Evolutionary conservation across 495 filamentous ascomycete genomes (phyloP).

Genomic region (Tuber brumale): DNA sequence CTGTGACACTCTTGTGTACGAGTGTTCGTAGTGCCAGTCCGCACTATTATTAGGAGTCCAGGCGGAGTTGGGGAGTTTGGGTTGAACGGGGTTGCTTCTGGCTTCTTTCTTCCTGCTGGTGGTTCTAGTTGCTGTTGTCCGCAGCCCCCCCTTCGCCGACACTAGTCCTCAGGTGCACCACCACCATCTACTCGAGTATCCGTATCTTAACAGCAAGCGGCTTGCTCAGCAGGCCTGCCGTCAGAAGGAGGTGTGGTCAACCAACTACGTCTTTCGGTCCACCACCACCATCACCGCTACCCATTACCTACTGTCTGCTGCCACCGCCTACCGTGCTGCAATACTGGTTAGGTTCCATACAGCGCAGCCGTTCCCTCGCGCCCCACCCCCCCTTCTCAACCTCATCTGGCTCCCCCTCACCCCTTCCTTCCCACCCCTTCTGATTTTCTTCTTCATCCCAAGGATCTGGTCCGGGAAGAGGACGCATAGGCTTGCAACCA

Average conservation of each 20-base stretch:
- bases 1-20: background rate
- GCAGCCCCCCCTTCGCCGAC: slow-evolving; percentile 21
- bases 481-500: slow-evolving; percentile 35
- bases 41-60: background rate
- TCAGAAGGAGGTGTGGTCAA: slow-evolving; percentile 12
- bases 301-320: background rate
- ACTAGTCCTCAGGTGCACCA: slow-evolving; percentile 14
- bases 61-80: background rate
- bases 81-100: background rate
- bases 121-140: slow-evolving; percentile 25
- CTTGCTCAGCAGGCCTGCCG: slow-evolving; percentile 29
- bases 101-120: slow-evolving; percentile 25
- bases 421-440: background rate
- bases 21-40: background rate
- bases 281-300: background rate
- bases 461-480: slow-evolving; percentile 32
- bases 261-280: background rate
- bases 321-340: background rate
- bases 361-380: background rate
- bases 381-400: background rate
- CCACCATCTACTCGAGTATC: slow-evolving; percentile 3
- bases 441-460: slow-evolving; percentile 16
- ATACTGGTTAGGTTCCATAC: background rate
- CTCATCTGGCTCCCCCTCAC: background rate
- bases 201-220: slow-evolving; percentile 26